Evolutionary conservation across 148 eudicot genomes (phyloP).

Genomic region (Spergularia bocconei): DNA sequence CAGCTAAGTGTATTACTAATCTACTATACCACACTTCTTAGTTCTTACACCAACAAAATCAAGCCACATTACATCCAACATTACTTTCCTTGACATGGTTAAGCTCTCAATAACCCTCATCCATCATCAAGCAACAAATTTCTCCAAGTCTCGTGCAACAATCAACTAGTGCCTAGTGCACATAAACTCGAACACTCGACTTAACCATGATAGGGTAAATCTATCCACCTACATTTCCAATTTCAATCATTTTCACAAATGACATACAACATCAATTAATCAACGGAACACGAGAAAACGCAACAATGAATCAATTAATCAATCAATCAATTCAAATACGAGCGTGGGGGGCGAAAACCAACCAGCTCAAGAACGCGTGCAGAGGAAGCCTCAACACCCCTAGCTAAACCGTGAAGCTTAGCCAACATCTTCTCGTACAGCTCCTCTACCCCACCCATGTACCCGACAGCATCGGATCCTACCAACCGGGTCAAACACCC

Average conservation of each 20-base stretch:
- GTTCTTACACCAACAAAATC: too few species aligned
- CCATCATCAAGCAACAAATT: too few species aligned
- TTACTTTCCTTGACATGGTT: too few species aligned
- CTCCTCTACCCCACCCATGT: conserved; percentile 58
- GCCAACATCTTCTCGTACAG: conserved; percentile 79
- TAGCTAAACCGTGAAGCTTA: conserved; percentile 57
- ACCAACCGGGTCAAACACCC: conserved; percentile 52
- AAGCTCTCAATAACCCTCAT: too few species aligned
- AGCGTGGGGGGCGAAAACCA: not conserved
- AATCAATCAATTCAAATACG: not conserved
- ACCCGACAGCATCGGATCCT: conserved; percentile 51
- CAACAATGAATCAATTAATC: not conserved
- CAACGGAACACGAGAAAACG: not conserved
- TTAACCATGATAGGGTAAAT: too few species aligned
- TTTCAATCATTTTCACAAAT: not conserved
- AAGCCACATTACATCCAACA: too few species aligned
- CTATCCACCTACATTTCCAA: not conserved
- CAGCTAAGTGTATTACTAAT: too few species aligned
- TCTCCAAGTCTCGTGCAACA: too few species aligned
- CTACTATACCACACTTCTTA: too few species aligned
- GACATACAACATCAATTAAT: not conserved
- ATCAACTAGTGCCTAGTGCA: too few species aligned
- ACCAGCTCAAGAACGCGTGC: conserved; percentile 78
- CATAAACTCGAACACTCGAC: not conserved
- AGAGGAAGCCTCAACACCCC: conserved; percentile 57